Conservation (phyloP, 768 basidiomycete species). For the Peribolospora baueri region DNA sequence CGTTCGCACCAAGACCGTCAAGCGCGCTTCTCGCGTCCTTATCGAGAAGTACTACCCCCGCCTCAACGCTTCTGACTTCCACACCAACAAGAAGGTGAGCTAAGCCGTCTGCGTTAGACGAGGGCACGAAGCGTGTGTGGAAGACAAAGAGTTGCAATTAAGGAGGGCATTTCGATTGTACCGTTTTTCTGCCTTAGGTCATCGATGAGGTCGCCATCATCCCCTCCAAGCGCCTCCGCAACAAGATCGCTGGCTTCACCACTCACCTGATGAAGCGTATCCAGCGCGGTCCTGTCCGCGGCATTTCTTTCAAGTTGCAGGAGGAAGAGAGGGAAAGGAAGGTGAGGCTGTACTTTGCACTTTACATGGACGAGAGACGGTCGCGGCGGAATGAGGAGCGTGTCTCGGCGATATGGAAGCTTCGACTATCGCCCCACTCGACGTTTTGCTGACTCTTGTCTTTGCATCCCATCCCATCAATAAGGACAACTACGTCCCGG, state of each 20-base stretch:
- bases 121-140: no score
- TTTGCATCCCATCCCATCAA: no score
- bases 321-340: slow-evolving; percentile 98
- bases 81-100: slow-evolving; percentile 15
- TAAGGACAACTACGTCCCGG: slow-evolving; percentile 36
- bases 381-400: no score
- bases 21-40: slow-evolving; percentile 93
- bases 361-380: neutral
- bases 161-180: no score
- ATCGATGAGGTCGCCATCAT: slow-evolving; percentile 37
- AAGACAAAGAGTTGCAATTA: no score
- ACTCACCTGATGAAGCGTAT: slow-evolving; percentile 99
- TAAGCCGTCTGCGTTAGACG: no score
- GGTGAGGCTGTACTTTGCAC: slow-evolving; percentile 28
- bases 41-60: slow-evolving; percentile 99
- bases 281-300: slow-evolving; percentile 88
- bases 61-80: slow-evolving; percentile 22
- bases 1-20: slow-evolving; percentile 98
- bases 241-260: slow-evolving; percentile 99
- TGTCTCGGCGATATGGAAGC: no score
- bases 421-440: no score
- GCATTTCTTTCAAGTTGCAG: slow-evolving; percentile 99
- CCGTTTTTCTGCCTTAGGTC: slow-evolving; percentile 27
- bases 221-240: slow-evolving; percentile 93
- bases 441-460: no score